Evolutionary conservation across 257 asterid genomes (phyloP).

Genomic region (Solanum pinnatisectum): DNA sequence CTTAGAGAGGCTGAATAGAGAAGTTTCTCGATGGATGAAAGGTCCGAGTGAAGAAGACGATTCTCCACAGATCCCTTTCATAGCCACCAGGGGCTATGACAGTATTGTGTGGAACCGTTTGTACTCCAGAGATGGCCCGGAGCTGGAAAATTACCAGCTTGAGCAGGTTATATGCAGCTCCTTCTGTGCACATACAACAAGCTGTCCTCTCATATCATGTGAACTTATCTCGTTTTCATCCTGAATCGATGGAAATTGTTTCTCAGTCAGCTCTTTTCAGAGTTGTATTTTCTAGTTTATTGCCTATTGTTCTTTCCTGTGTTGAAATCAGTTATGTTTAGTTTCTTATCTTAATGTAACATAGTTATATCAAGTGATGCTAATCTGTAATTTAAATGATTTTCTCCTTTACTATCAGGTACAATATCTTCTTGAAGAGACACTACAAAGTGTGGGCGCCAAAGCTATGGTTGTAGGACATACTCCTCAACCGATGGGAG

Average conservation of each 20-base stretch:
- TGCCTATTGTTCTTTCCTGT: background rate
- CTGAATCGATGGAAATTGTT: background rate
- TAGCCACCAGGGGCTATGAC: slow-evolving; percentile 88
- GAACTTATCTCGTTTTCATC: background rate
- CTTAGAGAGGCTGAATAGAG: slow-evolving; percentile 67
- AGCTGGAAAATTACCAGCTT: slow-evolving; percentile 57
- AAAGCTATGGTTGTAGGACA: slow-evolving; percentile 99
- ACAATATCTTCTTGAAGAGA: slow-evolving; percentile 60
- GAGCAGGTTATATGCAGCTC: slow-evolving; percentile 35
- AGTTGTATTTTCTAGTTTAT: background rate
- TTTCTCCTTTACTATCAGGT: slow-evolving; percentile 29
- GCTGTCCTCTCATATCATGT: background rate
- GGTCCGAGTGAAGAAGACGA: slow-evolving; percentile 40
- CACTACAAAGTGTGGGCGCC: slow-evolving; percentile 73
- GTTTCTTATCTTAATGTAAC: background rate
- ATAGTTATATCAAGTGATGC: background rate
- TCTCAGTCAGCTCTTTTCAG: background rate
- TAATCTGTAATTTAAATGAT: background rate
- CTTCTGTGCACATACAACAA: background rate
- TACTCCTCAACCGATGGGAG: slow-evolving; percentile 87
- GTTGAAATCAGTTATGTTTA: background rate
- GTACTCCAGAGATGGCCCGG: slow-evolving; percentile 60
- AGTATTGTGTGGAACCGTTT: slow-evolving; percentile 98
- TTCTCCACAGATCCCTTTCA: slow-evolving; percentile 51
- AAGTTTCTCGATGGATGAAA: slow-evolving; percentile 88